A percentile compares a stretch with the other conserved stretches of the same genome.
These are phyloP conservation scores for Neopestalotiopsis sp. DNA, from an alignment of 2,329 filamentous ascomycete genomes.

Conservation along the genomic window DNA sequence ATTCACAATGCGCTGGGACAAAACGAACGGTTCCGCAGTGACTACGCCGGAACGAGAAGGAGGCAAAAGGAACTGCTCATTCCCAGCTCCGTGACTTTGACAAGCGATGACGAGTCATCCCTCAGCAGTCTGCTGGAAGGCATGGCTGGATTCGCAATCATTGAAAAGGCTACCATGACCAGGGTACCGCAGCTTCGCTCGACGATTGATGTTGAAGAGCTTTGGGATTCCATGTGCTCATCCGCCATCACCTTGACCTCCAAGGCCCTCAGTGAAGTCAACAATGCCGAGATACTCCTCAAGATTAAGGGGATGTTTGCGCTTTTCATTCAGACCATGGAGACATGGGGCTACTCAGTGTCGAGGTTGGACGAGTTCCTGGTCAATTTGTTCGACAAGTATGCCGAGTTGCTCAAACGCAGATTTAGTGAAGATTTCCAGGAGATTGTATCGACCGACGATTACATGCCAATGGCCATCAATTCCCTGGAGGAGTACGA, in stretches of 20 bases:
- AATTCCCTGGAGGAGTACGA: slow-evolving; percentile 89
- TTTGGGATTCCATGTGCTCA: slow-evolving; percentile 98
- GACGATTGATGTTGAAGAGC: slow-evolving; percentile 88
- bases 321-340: slow-evolving; percentile 97
- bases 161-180: slow-evolving; percentile 92
- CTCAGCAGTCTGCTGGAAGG: slow-evolving; percentile 92
- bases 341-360: slow-evolving; percentile 92
- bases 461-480: slow-evolving; percentile 99
- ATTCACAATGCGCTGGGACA: slow-evolving; percentile 95
- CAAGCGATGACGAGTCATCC: slow-evolving; percentile 82
- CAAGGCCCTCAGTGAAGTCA: slow-evolving; percentile 77
- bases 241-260: slow-evolving; percentile 82
- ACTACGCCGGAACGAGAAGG: slow-evolving; percentile 90
- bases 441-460: slow-evolving; percentile 86
- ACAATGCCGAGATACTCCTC: slow-evolving; percentile 86
- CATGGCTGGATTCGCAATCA: slow-evolving; percentile 94
- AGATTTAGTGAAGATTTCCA: slow-evolving; percentile 96
- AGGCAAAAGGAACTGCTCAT: slow-evolving; percentile 91
- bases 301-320: slow-evolving; percentile 94
- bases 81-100: slow-evolving; percentile 74
- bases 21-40: slow-evolving; percentile 85
- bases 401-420: slow-evolving; percentile 86
- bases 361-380: slow-evolving; percentile 81
- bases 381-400: slow-evolving; percentile 90
- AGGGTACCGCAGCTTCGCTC: slow-evolving; percentile 83